phyloP scores from a whole-genome alignment of 305 asterid species.

The Nicotiana rustica region DNA sequence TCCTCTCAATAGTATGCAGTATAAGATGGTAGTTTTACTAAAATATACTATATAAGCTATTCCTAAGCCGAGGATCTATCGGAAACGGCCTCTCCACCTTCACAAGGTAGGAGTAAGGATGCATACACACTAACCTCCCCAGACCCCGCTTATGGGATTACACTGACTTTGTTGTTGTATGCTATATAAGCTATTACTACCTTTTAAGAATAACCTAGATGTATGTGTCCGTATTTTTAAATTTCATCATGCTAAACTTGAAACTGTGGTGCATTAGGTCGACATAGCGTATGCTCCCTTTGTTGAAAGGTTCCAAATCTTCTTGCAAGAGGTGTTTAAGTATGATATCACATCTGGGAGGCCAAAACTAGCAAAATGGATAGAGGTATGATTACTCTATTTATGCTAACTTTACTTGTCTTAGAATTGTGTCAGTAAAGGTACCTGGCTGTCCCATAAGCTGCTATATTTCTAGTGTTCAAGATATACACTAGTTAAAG shows the following conservation, averaged over 20 bases:
- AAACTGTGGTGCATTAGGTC: slow-evolving; percentile 45
- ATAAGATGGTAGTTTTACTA: too few relatives aligned
- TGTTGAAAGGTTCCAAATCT: slow-evolving; percentile 61
- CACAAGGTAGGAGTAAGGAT: too few relatives aligned
- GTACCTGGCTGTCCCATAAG: not conserved
- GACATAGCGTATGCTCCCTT: slow-evolving; percentile 70
- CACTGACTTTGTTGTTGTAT: too few relatives aligned
- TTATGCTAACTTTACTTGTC: not conserved
- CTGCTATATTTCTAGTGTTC: not conserved
- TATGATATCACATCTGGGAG: slow-evolving; percentile 68
- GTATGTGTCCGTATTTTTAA: not conserved
- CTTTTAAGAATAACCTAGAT: too few relatives aligned
- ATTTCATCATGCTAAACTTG: not conserved
- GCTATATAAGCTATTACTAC: not conserved
- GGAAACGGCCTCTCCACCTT: too few relatives aligned
- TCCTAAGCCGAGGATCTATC: too few relatives aligned
- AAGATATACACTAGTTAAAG: not conserved
- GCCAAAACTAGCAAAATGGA: slow-evolving; percentile 71
- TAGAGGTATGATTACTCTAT: slow-evolving; percentile 52
- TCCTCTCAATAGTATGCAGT: not conserved
- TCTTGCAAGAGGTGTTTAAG: slow-evolving; percentile 50
- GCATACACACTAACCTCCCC: too few relatives aligned
- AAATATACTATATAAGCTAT: too few relatives aligned
- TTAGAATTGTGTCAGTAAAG: not conserved
- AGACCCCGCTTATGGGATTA: too few relatives aligned